Evolutionary conservation across 805 yeast genomes (phyloP).

Genomic region (Hemisphaericaspora nanyangensis): DNA sequence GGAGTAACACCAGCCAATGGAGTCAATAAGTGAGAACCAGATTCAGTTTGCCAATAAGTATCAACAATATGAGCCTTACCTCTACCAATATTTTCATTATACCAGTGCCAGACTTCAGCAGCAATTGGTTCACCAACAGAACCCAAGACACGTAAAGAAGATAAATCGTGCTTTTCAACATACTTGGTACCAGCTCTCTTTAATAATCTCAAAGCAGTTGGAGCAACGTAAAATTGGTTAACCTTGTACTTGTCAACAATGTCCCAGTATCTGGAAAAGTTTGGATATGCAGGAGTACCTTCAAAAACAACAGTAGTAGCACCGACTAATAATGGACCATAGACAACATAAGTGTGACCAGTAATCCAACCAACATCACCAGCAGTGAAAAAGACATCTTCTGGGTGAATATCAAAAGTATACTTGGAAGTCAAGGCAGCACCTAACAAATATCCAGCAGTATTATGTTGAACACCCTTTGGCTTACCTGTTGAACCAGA

Average conservation of each 20-base stretch:
- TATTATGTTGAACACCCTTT: constrained; percentile 93
- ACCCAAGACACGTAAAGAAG: constrained; percentile 87
- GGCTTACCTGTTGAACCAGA: constrained; percentile 99
- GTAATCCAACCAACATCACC: constrained; percentile 99
- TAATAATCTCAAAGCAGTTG: constrained; percentile 92
- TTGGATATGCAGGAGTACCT: constrained; percentile 97
- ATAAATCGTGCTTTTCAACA: constrained; percentile 75
- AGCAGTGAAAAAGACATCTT: constrained; percentile 89
- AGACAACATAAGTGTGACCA: constrained; percentile 93
- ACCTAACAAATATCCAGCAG: constrained; percentile 92
- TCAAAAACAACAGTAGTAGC: constrained; percentile 92
- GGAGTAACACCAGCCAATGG: constrained; percentile 94
- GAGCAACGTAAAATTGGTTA: constrained; percentile 96
- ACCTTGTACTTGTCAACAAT: constrained; percentile 88
- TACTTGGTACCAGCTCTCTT: constrained; percentile 83
- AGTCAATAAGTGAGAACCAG: constrained; percentile 92
- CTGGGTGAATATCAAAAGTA: constrained; percentile 87
- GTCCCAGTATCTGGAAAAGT: constrained; percentile 94
- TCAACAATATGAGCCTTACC: constrained; percentile 87
- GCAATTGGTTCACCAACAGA: constrained; percentile 99
- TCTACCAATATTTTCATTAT: constrained; percentile 87
- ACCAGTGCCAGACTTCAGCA: constrained; percentile 98
- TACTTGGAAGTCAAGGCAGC: constrained; percentile 89
- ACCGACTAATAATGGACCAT: constrained; percentile 87
- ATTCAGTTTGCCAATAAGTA: constrained; percentile 99